Evolutionary conservation across 352 stramenopile species (phyloP), one percentile per base, ranked within the genome.

Genomic region (Phytophthora quininea): DNA sequence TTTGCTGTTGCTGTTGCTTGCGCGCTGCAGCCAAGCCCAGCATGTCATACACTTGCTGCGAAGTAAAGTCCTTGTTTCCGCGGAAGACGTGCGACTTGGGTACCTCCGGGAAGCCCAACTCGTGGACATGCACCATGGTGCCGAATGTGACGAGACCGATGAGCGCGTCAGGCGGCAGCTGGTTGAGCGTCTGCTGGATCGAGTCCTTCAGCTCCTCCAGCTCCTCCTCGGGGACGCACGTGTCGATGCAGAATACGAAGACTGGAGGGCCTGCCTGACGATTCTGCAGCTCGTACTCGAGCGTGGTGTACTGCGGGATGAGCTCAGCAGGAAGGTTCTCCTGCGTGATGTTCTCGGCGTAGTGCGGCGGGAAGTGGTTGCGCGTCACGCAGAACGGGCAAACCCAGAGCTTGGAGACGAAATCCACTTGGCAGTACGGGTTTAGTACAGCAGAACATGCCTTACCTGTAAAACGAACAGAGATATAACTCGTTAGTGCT

Each of bases 71-170:
- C 74, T 99, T 99, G 76, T 98, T 98, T 31, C 98, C 98, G 35
- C 97, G 88, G 75, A 99, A 99, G n/a, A 99, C 98, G 76, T 99
- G 98, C 57, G 95, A 95, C 76, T 99, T 99, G 68, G 96, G 91
- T 67, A 98, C 92, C 58, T 98, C 93, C 2, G 94, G 84, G 75
- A 98, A 99, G 33, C 96, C 94, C 45, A 99, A 83, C 69, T 99
- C 98, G 74, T 99, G 98, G 50, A 99, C 97, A 60, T 99, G 97
- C 48, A 99, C 97, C 82, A 99, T 99, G 5, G 97, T 99, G 43
- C 98, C 98, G 79, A 98, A 99, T 31, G 98, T 99, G 48, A 99
- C 97, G 56, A 99, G 83, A 11, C 98, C 98, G 15, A 99, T 98
- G 38, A 99, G 80, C 51, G 94, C 92, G 69, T 99, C 93, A 27